These are phyloP conservation scores for Solanum piurae DNA, from an alignment of 257 asterid species.

Conservation along the genomic window DNA sequence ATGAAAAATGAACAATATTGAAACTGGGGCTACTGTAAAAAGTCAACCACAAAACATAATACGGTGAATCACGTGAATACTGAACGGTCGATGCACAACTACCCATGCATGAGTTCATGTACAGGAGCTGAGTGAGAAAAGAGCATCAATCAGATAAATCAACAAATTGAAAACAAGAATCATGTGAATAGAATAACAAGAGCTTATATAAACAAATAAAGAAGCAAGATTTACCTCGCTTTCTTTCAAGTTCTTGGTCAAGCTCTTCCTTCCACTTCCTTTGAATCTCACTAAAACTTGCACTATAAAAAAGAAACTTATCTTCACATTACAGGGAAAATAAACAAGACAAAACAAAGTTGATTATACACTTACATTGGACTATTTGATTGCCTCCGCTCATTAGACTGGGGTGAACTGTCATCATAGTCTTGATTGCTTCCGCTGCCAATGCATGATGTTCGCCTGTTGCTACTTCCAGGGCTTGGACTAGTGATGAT, in stretches of 20 bases:
- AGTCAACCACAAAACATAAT: not conserved
- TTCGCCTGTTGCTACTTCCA: constrained; percentile 16
- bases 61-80: not conserved
- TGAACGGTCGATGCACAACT: not conserved
- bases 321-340: not conserved
- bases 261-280: constrained; percentile 41
- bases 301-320: not conserved
- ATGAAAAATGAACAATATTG: not conserved
- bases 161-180: not conserved
- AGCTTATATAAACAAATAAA: not conserved
- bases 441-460: constrained; percentile 7
- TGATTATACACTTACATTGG: constrained; percentile 13
- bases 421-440: constrained; percentile 14
- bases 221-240: constrained; percentile 18
- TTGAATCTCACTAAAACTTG: constrained; percentile 20
- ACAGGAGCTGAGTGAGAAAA: not conserved
- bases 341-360: not conserved
- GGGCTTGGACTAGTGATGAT: constrained; percentile 19
- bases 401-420: constrained; percentile 19
- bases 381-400: constrained; percentile 19
- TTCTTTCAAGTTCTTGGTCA: constrained; percentile 33
- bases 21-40: not conserved
- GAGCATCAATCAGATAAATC: not conserved
- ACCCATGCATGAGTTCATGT: not conserved
- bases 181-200: not conserved